phyloP scores from a whole-genome alignment of 192 early-diverging fungal genomes.

The Coemansia sp. region DNA sequence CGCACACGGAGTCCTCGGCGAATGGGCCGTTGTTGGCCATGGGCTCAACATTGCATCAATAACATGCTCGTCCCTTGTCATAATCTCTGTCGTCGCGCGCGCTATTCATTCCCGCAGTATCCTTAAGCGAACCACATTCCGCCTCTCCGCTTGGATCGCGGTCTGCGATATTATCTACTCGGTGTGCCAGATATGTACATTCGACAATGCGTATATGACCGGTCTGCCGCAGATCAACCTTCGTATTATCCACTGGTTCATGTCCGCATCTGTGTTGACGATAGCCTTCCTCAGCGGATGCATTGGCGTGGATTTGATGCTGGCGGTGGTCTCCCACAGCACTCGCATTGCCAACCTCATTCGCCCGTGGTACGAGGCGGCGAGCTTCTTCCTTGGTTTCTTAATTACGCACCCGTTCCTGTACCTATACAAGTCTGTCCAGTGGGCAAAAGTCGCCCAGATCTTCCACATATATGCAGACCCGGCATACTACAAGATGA shows the following conservation, averaged over 20 bases:
- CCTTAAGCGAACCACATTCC: constrained; percentile 22
- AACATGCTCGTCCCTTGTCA: constrained; percentile 28
- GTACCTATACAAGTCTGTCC: constrained; percentile 36
- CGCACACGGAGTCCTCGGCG: constrained; percentile 35
- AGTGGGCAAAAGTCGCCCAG: constrained; percentile 33
- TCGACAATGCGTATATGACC: constrained; percentile 41
- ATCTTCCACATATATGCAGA: constrained; percentile 36
- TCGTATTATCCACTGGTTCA: constrained; percentile 48
- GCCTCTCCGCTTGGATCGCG: constrained; percentile 38
- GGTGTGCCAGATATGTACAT: constrained; percentile 38
- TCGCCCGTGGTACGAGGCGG: constrained; percentile 32
- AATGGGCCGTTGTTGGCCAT: constrained; percentile 47
- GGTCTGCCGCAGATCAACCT: constrained; percentile 28
- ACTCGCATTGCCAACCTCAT: constrained; percentile 17
- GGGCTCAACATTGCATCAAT: constrained; percentile 49
- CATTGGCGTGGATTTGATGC: constrained; percentile 26
- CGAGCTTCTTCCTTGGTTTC: constrained; percentile 36
- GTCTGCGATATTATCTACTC: constrained; percentile 46
- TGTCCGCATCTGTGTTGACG: constrained; percentile 37
- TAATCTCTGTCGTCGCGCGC: constrained; percentile 14
- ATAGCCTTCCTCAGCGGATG: constrained; percentile 34
- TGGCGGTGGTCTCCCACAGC: constrained; percentile 7
- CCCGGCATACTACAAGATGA: constrained; percentile 23
- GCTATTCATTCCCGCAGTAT: constrained; percentile 7
- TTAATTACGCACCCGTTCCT: constrained; percentile 43